phyloP scores from a whole-genome alignment of 2,329 filamentous ascomycete species.

The Colletotrichum incanum region DNA sequence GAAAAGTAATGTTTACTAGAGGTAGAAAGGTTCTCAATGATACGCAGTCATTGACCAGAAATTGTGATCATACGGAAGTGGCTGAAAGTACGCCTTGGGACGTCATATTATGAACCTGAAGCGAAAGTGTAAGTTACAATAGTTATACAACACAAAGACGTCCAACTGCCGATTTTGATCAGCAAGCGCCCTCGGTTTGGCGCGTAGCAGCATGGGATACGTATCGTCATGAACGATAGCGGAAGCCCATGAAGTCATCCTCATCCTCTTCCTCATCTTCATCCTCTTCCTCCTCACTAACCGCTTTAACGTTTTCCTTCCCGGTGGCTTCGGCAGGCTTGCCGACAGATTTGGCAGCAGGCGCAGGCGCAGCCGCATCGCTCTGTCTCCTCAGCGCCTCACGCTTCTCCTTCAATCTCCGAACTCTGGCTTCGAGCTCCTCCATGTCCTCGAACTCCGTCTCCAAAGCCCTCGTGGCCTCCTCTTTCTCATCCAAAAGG shows the following conservation, averaged over 20 bases:
- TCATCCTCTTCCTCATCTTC: conserved; percentile 65
- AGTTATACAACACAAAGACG: conserved; percentile 37
- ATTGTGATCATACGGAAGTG: neutral
- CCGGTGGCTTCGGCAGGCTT: conserved; percentile 42
- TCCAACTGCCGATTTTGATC: neutral
- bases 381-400: conserved; percentile 73
- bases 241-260: conserved; percentile 73
- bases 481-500: conserved; percentile 79
- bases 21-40: conserved; percentile 4
- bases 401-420: conserved; percentile 77
- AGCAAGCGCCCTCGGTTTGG: neutral
- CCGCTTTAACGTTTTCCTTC: conserved; percentile 51
- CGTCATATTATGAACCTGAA: conserved; percentile 36
- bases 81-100: neutral
- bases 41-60: neutral
- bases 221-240: conserved; percentile 57
- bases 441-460: conserved; percentile 89
- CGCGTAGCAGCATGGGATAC: neutral
- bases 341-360: conserved; percentile 36
- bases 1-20: conserved; percentile 37
- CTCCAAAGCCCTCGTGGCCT: conserved; percentile 80
- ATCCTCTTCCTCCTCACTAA: conserved; percentile 52
- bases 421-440: conserved; percentile 80
- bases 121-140: conserved; percentile 35
- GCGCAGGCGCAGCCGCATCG: conserved; percentile 47